Evolutionary conservation across 1,284 basidiomycete species (phyloP).

Genomic region (Ceratobasidium sp.): DNA sequence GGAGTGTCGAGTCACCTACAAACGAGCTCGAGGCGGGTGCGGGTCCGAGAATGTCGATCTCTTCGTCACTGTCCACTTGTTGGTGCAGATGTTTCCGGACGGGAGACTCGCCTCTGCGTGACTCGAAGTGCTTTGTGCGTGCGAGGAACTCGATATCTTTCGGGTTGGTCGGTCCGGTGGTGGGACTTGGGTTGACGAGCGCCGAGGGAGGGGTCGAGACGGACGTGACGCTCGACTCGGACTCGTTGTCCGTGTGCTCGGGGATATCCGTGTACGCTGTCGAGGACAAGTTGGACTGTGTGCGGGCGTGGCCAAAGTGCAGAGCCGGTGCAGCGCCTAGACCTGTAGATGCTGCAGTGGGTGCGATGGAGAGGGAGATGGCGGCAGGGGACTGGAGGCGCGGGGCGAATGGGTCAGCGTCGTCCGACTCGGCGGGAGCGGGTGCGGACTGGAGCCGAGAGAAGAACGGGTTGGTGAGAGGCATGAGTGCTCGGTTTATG

Average conservation of each 20-base stretch:
- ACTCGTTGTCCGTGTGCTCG: conserved; percentile 39
- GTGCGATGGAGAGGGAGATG: neutral
- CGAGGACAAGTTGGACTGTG: conserved; percentile 34
- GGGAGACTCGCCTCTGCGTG: too few species aligned
- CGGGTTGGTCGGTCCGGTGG: conserved; percentile 20
- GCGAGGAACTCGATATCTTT: too few species aligned
- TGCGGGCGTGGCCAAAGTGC: conserved; percentile 25
- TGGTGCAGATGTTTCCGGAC: neutral
- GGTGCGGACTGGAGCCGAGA: conserved; percentile 27
- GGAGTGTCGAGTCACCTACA: too few species aligned
- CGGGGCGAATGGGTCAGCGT: conserved; percentile 11
- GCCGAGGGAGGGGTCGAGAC: conserved; percentile 37
- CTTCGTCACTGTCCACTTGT: conserved; percentile 34
- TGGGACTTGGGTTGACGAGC: conserved; percentile 25
- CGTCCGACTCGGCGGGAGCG: conserved; percentile 3
- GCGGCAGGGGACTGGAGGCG: conserved; percentile 6
- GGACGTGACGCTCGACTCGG: conserved; percentile 37
- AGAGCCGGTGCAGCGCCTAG: neutral
- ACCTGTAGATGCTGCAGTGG: neutral
- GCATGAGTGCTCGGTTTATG: too few species aligned
- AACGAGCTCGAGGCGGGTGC: too few species aligned
- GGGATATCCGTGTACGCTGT: conserved; percentile 35
- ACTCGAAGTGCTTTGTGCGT: too few species aligned
- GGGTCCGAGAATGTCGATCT: conserved; percentile 23
- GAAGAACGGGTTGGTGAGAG: conserved; percentile 19